phyloP scores from a whole-genome alignment of 805 yeast species.

The Candida endomychidarum region DNA sequence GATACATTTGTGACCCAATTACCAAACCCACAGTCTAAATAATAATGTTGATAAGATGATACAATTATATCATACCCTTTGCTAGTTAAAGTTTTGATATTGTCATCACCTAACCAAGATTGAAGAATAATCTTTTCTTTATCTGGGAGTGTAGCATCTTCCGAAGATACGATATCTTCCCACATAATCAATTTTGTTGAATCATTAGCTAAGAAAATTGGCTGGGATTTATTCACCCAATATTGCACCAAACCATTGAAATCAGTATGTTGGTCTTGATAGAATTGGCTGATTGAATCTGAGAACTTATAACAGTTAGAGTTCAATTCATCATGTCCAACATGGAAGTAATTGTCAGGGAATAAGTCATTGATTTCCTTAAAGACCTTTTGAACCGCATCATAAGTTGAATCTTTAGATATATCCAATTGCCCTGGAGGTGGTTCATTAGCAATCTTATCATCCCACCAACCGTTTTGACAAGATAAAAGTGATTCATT shows the following conservation, averaged over 20 bases:
- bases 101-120: conserved; percentile 27
- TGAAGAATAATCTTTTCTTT: conserved; percentile 33
- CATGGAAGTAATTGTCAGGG: conserved; percentile 39
- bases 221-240: conserved; percentile 35
- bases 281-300: conserved; percentile 24
- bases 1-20: conserved; percentile 35
- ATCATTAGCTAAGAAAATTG: conserved; percentile 26
- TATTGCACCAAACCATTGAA: conserved; percentile 30
- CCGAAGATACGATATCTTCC: conserved; percentile 35
- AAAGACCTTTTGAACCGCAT: conserved; percentile 32
- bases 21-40: conserved; percentile 44
- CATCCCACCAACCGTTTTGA: conserved; percentile 27
- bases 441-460: conserved; percentile 33
- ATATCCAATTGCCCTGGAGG: conserved; percentile 44
- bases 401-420: conserved; percentile 29
- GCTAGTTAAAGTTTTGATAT: conserved; percentile 28
- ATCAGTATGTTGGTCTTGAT: conserved; percentile 20
- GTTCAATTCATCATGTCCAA: conserved; percentile 41
- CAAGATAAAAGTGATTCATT: conserved; percentile 28
- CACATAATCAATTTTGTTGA: conserved; percentile 34
- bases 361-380: conserved; percentile 32
- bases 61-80: conserved; percentile 41
- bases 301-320: conserved; percentile 35
- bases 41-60: conserved; percentile 30
- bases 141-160: conserved; percentile 23